Base-by-base conservation (phyloP, 176 grass and related monocot species). In the barley (Hordeum vulgare) region DNA sequence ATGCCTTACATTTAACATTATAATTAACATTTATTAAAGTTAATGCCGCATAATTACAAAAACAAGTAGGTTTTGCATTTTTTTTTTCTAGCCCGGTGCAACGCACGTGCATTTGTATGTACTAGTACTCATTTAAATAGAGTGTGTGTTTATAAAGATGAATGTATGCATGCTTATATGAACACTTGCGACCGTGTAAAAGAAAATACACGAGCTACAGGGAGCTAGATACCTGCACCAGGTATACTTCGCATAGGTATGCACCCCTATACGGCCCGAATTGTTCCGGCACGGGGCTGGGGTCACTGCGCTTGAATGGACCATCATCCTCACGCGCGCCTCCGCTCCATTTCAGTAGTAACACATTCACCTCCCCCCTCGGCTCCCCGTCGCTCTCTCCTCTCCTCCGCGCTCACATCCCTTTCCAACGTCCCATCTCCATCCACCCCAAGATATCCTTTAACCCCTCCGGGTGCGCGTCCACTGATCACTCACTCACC, bases 391-490 rank as follows among this genome's bases (percentile, higher is more conserved):
- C 92, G 69, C 81, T 86, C 87, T 87, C 51, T 7, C 51, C 51
- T 54, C 88, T 71, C 84, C 75, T 71, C 72, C 71, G 74, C 85
- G 65, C 85, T 89, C 79, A 79, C 78, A 29, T 81, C 84, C 53
- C 83, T 87, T 91, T 87, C 85, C 44, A 33, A 78, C 79, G 78
- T 87, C 88, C 73, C 83, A 83, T 89, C 87, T 87, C 85, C 31
- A 79, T 80, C 83, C 42, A 49, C 53, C 59, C 33, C 21, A 54
- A 58, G 72, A 64, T 78, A 79, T 76, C 77, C 54, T 80, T 90
- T 85, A 79, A 29, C 80, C 17, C 65, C 28, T 18, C 77, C 40
- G 31, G 65, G 79, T 86, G 79, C 88, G 56, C 62, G 25, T 78
- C 88, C 66, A 86, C 74, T 86, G 71, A 29, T 51, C 71, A 29